Conservation (phyloP, 2,329 filamentous ascomycete genomes). For the Fusarium mangiferae region DNA sequence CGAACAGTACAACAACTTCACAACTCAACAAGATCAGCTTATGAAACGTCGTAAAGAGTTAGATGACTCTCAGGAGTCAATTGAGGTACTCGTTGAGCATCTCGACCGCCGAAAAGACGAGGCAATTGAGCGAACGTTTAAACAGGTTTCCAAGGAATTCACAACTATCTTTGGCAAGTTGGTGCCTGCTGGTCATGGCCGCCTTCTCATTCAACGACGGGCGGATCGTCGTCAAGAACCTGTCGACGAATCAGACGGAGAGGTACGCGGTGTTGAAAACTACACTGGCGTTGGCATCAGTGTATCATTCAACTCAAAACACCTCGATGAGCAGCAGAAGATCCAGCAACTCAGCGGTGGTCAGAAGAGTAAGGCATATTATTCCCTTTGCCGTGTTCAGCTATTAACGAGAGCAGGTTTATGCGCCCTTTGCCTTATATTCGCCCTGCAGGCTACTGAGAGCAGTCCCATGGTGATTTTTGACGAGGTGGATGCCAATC, state of each 20-base stretch:
- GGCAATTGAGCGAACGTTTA: conserved; percentile 97
- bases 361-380: conserved; percentile 83
- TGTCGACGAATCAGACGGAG: conserved; percentile 70
- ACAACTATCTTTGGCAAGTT: conserved; percentile 93
- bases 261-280: conserved; percentile 85
- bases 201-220: conserved; percentile 91
- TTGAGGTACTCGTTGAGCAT: conserved; percentile 90
- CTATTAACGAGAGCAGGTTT: conserved; percentile 67
- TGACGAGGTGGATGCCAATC: conserved; percentile 97
- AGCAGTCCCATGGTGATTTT: conserved; percentile 99
- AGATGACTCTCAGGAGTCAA: conserved; percentile 85
- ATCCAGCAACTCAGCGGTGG: conserved; percentile 98
- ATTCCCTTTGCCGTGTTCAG: background rate
- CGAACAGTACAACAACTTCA: conserved; percentile 98
- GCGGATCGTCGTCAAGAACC: conserved; percentile 74
- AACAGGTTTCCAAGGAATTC: conserved; percentile 95
- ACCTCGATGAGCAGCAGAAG: conserved; percentile 93
- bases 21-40: conserved; percentile 87
- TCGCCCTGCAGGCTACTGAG: conserved; percentile 98
- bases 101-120: conserved; percentile 97
- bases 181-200: conserved; percentile 91
- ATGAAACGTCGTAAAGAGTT: conserved; percentile 87
- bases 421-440: conserved; percentile 96
- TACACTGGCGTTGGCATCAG: conserved; percentile 97
- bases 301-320: conserved; percentile 98